These are phyloP conservation scores for Didymella pomorum DNA, from an alignment of 2,329 filamentous ascomycete genomes.

Conservation along the genomic window DNA sequence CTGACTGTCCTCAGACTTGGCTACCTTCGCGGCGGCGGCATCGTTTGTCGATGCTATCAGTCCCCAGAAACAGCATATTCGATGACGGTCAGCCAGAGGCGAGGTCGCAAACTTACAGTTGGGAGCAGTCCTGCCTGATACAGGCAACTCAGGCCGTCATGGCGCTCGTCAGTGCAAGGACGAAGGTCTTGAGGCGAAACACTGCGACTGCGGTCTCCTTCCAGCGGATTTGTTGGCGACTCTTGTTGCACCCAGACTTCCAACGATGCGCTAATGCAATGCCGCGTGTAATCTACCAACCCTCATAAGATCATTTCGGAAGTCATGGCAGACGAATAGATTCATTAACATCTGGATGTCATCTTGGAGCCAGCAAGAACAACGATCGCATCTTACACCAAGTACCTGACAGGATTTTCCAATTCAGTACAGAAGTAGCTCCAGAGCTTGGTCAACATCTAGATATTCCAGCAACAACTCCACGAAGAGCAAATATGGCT, in stretches of 20 bases:
- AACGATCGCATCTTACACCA: background rate
- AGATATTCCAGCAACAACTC: background rate
- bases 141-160: background rate
- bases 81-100: background rate
- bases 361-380: background rate
- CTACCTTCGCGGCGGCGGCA: slow-evolving; percentile 3
- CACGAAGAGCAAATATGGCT: background rate
- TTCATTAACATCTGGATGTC: too few species aligned
- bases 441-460: background rate
- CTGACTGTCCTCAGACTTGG: slow-evolving; percentile 6
- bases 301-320: background rate
- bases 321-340: background rate
- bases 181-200: background rate
- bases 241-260: background rate
- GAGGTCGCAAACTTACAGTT: background rate
- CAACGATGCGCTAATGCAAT: background rate
- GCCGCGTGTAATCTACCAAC: background rate
- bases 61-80: background rate
- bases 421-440: background rate
- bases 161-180: background rate
- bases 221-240: background rate
- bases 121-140: background rate
- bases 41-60: background rate
- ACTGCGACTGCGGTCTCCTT: background rate
- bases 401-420: background rate